Evolutionary conservation across 2,329 filamentous ascomycete genomes (phyloP).

Genomic region (Penicillium sp.): DNA sequence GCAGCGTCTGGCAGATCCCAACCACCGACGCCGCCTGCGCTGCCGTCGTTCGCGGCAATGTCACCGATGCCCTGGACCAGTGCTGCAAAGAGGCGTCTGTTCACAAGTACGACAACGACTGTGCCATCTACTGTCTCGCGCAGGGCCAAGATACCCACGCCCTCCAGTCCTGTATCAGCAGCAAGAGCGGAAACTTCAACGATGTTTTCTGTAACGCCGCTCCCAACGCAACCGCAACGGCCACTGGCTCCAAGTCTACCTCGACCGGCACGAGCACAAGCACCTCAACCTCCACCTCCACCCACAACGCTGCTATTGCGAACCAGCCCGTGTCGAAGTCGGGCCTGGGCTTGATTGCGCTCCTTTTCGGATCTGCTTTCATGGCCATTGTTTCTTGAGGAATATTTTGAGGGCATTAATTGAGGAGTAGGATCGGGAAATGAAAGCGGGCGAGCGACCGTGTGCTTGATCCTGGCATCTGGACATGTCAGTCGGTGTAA

Average conservation of each 20-base stretch:
- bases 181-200: constrained; percentile 38
- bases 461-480: neutral
- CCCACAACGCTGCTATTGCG: constrained; percentile 19
- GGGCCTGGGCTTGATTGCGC: constrained; percentile 32
- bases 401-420: neutral
- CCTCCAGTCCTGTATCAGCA: constrained; percentile 43
- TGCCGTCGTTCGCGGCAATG: constrained; percentile 41
- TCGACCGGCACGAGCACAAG: constrained; percentile 14
- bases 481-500: neutral
- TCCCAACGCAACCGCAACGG: constrained; percentile 41
- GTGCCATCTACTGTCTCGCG: constrained; percentile 55
- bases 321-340: constrained; percentile 28
- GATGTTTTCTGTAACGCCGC: constrained; percentile 50
- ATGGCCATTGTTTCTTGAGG: constrained; percentile 32
- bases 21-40: constrained; percentile 49
- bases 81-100: constrained; percentile 52
- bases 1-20: constrained; percentile 47
- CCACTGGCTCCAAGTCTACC: constrained; percentile 18
- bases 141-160: constrained; percentile 39
- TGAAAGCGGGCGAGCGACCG: neutral
- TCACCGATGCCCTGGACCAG: constrained; percentile 45
- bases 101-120: constrained; percentile 49
- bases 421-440: neutral
- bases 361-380: constrained; percentile 33
- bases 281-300: constrained; percentile 15